phyloP scores from a whole-genome alignment of 2,329 filamentous ascomycete genomes.

The Arthrinium phaeospermum region DNA sequence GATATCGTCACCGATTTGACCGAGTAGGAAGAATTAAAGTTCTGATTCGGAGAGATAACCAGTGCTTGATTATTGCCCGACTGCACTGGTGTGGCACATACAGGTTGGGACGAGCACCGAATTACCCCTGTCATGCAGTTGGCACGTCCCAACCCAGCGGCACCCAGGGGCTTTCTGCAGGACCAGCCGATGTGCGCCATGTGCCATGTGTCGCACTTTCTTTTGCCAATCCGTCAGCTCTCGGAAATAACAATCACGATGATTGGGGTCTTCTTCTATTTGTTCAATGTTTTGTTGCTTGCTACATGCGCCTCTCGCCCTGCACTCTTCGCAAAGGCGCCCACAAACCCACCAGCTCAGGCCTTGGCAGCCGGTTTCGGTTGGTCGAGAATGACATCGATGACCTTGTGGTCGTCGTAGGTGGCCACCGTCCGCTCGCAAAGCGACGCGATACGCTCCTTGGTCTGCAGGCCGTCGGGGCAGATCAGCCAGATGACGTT shows the following conservation, averaged over 20 bases:
- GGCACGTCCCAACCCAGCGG: not conserved
- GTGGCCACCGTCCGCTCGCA: constrained; percentile 43
- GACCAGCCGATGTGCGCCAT: no score
- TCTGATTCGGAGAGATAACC: not conserved
- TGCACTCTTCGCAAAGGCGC: not conserved
- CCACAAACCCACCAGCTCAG: not conserved
- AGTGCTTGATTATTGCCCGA: not conserved
- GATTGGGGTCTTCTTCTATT: not conserved
- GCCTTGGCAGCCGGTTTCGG: constrained; percentile 17
- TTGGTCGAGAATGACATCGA: constrained; percentile 34
- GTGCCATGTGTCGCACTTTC: no score
- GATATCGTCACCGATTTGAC: not conserved
- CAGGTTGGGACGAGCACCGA: not conserved
- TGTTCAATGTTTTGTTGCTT: not conserved
- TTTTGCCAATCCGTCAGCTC: no score
- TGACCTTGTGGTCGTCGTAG: constrained; percentile 44
- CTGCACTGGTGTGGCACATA: not conserved
- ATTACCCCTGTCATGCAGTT: not conserved
- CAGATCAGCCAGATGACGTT: constrained; percentile 40
- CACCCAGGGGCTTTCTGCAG: not conserved
- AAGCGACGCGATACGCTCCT: constrained; percentile 41
- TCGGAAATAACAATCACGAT: no score
- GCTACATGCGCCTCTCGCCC: not conserved
- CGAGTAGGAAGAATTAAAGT: not conserved
- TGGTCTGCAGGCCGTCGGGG: constrained; percentile 39